Percentiles rank a stretch among this genome's conserved stretches.
Evolutionary conservation across 1,284 basidiomycete genomes (phyloP).

Genomic region (Fomitopsis pinicola): DNA sequence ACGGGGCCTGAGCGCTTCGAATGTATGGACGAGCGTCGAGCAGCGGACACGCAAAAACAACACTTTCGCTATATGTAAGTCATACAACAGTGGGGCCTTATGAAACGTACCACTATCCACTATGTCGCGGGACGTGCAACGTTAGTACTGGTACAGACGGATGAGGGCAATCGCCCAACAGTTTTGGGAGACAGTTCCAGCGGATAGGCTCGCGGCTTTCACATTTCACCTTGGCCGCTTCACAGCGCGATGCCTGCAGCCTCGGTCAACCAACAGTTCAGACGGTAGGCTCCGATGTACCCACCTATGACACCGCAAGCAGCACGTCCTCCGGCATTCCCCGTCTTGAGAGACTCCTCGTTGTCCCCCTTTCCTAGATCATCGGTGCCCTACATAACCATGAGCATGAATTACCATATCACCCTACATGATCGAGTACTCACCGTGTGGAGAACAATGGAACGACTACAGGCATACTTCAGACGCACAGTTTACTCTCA

Average conservation of each 20-base stretch:
- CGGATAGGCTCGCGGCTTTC: too few species aligned
- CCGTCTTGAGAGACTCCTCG: constrained; percentile 67
- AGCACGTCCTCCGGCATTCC: constrained; percentile 67
- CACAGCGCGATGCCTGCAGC: not conserved
- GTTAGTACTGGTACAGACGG: too few species aligned
- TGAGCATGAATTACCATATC: not conserved
- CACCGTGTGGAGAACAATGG: constrained; percentile 63
- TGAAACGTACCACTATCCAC: too few species aligned
- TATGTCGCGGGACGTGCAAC: too few species aligned
- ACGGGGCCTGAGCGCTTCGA: too few species aligned
- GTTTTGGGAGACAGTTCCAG: too few species aligned
- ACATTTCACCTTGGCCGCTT: not conserved
- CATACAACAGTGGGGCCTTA: too few species aligned
- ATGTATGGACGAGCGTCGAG: too few species aligned
- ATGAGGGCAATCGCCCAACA: too few species aligned
- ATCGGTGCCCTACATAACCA: constrained; percentile 52
- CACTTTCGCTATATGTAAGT: too few species aligned
- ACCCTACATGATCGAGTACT: constrained; percentile 10
- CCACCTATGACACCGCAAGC: constrained; percentile 75
- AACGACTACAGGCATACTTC: constrained; percentile 34
- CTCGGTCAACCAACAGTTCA: not conserved
- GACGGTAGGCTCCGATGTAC: not conserved
- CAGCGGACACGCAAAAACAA: too few species aligned
- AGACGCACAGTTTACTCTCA: not conserved
- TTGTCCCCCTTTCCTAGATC: constrained; percentile 70